Evolutionary conservation across 2,329 filamentous ascomycete genomes (phyloP), one percentile per base, ranked within the genome.

Genomic region (Penicillium sp.): DNA sequence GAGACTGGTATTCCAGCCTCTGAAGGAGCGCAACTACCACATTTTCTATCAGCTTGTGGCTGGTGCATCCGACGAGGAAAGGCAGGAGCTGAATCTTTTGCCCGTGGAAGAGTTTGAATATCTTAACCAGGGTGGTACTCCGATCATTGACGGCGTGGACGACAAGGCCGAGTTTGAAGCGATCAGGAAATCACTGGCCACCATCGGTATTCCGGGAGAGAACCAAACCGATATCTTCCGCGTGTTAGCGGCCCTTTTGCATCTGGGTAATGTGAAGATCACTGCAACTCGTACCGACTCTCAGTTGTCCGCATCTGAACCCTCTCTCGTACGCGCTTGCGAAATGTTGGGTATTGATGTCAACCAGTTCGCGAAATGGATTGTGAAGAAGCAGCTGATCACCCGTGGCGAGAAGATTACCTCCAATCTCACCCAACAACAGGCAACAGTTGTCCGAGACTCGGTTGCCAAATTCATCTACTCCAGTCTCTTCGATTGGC

Each of bases 391-490:
- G 78, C 94, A 99, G 75, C 83, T 99, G 53, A 86, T 97, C 58
- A 99, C 94, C 12, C 86, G 94, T 68, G 94, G 92, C 41, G 94
- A 99, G 73, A 97, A 97, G 79, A 99, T 99, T 63, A 91, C 90
- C 24, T 97, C 94, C 23, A 97, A 97, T 69, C 76, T 99, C 56
- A 95, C 89, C 20, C 91, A 95, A 65, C 90, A 95, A 55, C 93
- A 97, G 75, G 94, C 94, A 24, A 84, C 89, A 30, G 93, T 99
- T 51, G 94, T 99, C 12, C 86, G 93, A 69, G 94, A 99, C 69
- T 99, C 94, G 1, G 94, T 99, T 44, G 92, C 94, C 67, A 99
- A 99, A 73, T 99, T 93, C 75, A 94, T 99, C 60, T 99, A 99
- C 76, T 97, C 94, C 0, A 96, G 92, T 69, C 76, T 99, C 52